Conservation (phyloP, 179 eudicot species). For the Gypsophila paniculata region DNA sequence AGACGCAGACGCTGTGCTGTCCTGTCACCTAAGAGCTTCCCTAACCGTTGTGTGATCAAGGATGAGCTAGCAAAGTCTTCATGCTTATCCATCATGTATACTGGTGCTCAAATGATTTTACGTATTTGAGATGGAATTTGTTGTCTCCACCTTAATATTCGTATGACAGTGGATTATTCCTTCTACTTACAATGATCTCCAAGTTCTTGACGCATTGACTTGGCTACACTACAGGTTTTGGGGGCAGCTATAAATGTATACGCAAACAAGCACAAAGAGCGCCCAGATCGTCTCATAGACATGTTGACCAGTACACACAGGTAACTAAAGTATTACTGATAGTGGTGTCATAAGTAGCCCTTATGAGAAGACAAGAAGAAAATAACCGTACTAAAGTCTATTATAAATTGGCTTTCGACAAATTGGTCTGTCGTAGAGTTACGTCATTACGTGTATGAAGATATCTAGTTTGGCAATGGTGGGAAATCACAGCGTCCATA, state of each 20-base stretch:
- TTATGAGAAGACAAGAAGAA: neutral
- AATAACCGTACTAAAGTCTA: neutral
- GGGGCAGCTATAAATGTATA: slow-evolving; percentile 97
- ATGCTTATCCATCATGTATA: neutral
- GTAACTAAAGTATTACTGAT: slow-evolving; percentile 28
- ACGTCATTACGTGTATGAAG: neutral
- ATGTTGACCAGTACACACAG: slow-evolving; percentile 93
- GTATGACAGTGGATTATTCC: neutral
- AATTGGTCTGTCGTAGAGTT: slow-evolving; percentile 8
- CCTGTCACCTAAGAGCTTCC: slow-evolving; percentile 16
- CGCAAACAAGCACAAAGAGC: slow-evolving; percentile 96
- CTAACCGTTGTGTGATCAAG: neutral
- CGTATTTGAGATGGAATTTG: slow-evolving; percentile 1
- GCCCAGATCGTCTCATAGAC: slow-evolving; percentile 99
- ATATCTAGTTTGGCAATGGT: no score
- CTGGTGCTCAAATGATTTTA: neutral
- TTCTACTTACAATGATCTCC: slow-evolving; percentile 1
- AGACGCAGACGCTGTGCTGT: neutral
- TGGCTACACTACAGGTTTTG: slow-evolving; percentile 57
- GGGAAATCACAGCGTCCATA: no score
- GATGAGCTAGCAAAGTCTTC: neutral
- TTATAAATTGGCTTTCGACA: neutral
- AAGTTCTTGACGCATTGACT: slow-evolving; percentile 10
- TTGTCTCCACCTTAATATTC: neutral
- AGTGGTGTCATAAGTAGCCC: neutral